These are phyloP conservation scores for Conticribra guillardii DNA, from an alignment of 108 stramenopile genomes.

Conservation along the genomic window DNA sequence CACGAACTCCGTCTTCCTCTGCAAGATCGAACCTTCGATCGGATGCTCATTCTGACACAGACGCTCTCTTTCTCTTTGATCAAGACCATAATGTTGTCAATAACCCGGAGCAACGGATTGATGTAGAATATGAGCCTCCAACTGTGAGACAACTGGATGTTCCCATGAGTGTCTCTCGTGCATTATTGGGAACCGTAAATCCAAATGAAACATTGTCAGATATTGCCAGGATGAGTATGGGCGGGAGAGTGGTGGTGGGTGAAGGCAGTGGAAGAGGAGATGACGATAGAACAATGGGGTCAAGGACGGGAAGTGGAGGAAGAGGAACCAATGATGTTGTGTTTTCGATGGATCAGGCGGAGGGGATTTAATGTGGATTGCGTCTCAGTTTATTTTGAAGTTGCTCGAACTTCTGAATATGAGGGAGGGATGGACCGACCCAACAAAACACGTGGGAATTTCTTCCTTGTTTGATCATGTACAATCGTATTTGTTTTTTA, in stretches of 20 bases:
- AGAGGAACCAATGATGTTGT: constrained; percentile 23
- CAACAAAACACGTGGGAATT: no score
- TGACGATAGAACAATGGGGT: constrained; percentile 8
- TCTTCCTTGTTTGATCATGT: no score
- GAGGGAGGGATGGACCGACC: no score
- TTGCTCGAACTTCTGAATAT: no score
- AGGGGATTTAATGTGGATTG: constrained; percentile 32
- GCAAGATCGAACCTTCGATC: neutral
- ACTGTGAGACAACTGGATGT: constrained; percentile 41
- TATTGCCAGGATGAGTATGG: constrained; percentile 38
- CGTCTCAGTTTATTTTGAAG: no score
- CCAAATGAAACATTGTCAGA: constrained; percentile 49
- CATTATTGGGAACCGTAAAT: constrained; percentile 28
- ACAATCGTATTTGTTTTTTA: no score
- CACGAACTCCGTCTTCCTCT: neutral
- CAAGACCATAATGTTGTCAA: constrained; percentile 47
- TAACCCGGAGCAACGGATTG: constrained; percentile 20
- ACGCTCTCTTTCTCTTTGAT: constrained; percentile 40
- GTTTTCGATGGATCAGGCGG: constrained; percentile 48
- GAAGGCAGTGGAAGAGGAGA: constrained; percentile 19
- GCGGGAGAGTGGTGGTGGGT: constrained; percentile 30
- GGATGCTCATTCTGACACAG: constrained; percentile 1
- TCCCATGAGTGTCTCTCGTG: constrained; percentile 44
- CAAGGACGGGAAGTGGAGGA: neutral
- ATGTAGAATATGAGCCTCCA: constrained; percentile 44